A percentile compares a stretch with the other conserved stretches of the same genome.
Evolutionary conservation across 2,329 filamentous ascomycete species (phyloP).

Genomic region (Fusarium verticillioides): DNA sequence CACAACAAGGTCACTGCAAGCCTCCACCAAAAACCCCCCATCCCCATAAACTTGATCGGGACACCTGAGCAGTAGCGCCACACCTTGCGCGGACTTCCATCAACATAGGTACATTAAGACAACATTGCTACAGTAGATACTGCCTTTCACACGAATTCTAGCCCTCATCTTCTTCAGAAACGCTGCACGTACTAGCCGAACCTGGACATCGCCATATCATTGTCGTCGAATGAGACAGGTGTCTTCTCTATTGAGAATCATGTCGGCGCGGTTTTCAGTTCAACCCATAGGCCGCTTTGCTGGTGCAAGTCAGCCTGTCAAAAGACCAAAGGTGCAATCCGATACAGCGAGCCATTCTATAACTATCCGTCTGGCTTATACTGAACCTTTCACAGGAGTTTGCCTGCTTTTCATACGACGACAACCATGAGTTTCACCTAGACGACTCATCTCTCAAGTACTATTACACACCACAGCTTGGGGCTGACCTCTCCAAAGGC

Average conservation of each 20-base stretch:
- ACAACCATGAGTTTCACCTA: slow-evolving; percentile 78
- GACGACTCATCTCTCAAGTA: slow-evolving; percentile 86
- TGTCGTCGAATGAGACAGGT: background rate
- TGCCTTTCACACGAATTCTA: background rate
- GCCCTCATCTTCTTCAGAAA: background rate
- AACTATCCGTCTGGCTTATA: background rate
- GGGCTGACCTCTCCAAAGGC: slow-evolving; percentile 80
- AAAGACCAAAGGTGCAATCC: slow-evolving; percentile 73
- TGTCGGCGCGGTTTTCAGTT: slow-evolving; percentile 66
- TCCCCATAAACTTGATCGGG: background rate
- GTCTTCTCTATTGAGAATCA: slow-evolving; percentile 11
- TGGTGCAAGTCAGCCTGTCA: slow-evolving; percentile 75
- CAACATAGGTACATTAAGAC: background rate
- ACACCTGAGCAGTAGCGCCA: slow-evolving; percentile 3
- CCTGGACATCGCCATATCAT: background rate
- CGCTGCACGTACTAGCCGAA: background rate
- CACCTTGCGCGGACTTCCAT: slow-evolving; percentile 1
- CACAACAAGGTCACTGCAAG: background rate
- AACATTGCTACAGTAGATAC: background rate
- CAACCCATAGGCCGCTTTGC: slow-evolving; percentile 76
- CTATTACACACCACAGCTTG: slow-evolving; percentile 82
- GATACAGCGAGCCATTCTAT: background rate
- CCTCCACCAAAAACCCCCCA: slow-evolving; percentile 8
- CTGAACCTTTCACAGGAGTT: slow-evolving; percentile 72
- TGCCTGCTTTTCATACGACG: slow-evolving; percentile 91